Base-by-base conservation (phyloP, 768 basidiomycete species). In the Fomitopsis pulvina region DNA sequence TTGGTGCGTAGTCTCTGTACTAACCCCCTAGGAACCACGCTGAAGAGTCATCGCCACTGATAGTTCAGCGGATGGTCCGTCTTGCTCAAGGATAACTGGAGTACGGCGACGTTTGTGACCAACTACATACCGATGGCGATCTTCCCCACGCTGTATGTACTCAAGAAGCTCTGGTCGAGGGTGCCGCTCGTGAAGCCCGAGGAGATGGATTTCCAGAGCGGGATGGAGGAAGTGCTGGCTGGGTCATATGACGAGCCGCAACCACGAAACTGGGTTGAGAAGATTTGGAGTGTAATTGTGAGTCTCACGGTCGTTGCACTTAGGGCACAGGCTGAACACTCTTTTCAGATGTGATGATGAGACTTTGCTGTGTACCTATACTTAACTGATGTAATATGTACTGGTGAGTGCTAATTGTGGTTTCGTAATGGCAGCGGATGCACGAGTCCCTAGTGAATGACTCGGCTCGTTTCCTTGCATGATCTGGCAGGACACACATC, bases 101-200 rank as follows among this genome's bases (percentile, higher is more conserved):
- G 55, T 39, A 56, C 63, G 8, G 66, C 62, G 25, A 66, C 63
- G 0, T 75, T 75, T 53, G 63, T 75, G 21, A 74, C 73, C 3
- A 63, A 69, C 59, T 75, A 75, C 50, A 34, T 72, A 26, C 69
- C 73, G 10, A 53, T 74, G 50, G 57, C 59, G 30, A 56, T 75
- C 44, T 77, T 80, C 68, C 76, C 76, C 14, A 34, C 76, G 37
- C 54, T 80, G 10, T 80, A 72, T 60, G 2, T 72, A 14, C 61
- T 47, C 20, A 56, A 59, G 34, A 52, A 53, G 27, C 8, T 55
- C 16, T 64, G 55, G 55, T 47, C 26, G 32, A 50, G 60, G 20
- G 25, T 52, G 6, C 21, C 29, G 2, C 46, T 58, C 21, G 41
- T 52, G 22, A 41, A 47, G 25, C 57, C 60, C 12, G 44, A 34